These are phyloP conservation scores for Bryum argenteum DNA, from an alignment of 225 moss, liverwort and hornwort genomes.

Conservation along the genomic window DNA sequence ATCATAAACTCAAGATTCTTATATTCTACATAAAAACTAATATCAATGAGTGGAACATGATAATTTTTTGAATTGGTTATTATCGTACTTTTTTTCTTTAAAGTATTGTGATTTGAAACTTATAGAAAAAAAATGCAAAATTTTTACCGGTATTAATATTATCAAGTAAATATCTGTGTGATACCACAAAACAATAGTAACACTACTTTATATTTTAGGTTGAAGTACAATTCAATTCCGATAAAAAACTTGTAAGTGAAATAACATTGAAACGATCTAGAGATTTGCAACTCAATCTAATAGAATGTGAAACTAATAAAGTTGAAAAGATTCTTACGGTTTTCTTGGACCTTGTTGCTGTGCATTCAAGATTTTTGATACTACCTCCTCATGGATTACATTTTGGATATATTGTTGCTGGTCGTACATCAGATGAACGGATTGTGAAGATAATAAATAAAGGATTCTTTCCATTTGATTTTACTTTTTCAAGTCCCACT, in stretches of 20 bases:
- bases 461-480: conserved; percentile 69
- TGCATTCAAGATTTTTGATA: conserved; percentile 71
- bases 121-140: too few species aligned
- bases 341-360: conserved; percentile 56
- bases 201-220: conserved; percentile 40
- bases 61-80: too few species aligned
- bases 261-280: conserved; percentile 44
- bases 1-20: too few species aligned
- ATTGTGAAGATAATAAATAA: conserved; percentile 66
- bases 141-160: too few species aligned
- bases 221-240: conserved; percentile 68
- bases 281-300: conserved; percentile 64
- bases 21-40: too few species aligned
- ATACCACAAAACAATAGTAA: too few species aligned
- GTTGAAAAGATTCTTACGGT: conserved; percentile 64
- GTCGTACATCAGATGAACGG: conserved; percentile 53
- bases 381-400: conserved; percentile 80
- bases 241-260: conserved; percentile 57
- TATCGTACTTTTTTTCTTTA: too few species aligned
- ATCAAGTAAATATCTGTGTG: too few species aligned
- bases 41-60: too few species aligned
- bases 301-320: conserved; percentile 63
- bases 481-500: conserved; percentile 50
- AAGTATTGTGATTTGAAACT: too few species aligned
- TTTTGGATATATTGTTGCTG: conserved; percentile 67